Conservation (phyloP, 2,329 filamentous ascomycete genomes). For the Tricladium varicosporioides region DNA sequence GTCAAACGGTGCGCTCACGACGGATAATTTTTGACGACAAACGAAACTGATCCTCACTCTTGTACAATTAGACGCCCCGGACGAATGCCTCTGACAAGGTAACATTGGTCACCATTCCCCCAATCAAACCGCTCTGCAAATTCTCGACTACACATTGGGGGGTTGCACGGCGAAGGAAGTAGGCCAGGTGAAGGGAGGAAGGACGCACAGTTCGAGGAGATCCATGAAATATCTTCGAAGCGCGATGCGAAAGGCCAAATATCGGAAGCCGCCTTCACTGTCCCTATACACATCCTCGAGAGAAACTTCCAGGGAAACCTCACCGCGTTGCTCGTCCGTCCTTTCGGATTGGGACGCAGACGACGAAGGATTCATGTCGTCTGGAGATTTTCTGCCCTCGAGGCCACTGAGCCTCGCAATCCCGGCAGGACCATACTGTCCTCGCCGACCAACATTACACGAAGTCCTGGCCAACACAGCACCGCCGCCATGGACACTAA, state of each 20-base stretch:
- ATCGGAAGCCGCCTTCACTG: conserved; percentile 32
- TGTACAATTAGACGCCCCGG: conserved; percentile 21
- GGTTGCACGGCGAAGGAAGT: not conserved
- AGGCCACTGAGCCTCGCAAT: conserved; percentile 47
- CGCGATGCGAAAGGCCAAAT: conserved; percentile 36
- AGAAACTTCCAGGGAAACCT: conserved; percentile 31
- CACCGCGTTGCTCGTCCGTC: conserved; percentile 33
- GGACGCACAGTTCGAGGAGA: conserved; percentile 52
- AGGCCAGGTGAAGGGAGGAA: conserved; percentile 13
- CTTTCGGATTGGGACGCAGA: conserved; percentile 43
- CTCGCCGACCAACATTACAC: conserved; percentile 69
- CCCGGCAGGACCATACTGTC: conserved; percentile 47
- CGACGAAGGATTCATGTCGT: conserved; percentile 49
- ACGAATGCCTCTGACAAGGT: conserved; percentile 28
- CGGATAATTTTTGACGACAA: conserved; percentile 21
- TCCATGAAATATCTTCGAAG: conserved; percentile 41
- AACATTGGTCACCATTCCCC: conserved; percentile 20
- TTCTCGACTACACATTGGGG: not conserved
- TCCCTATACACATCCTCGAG: conserved; percentile 27
- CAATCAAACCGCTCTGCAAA: conserved; percentile 4
- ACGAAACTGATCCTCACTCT: conserved; percentile 10
- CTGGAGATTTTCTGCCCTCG: conserved; percentile 41
- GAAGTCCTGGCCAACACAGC: conserved; percentile 88
- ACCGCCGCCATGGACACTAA: conserved; percentile 83
- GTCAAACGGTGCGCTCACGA: conserved; percentile 17